Percentiles rank a stretch among this genome's conserved stretches.
Conservation (phyloP, 2,329 filamentous ascomycete species). For the Ophiostoma sp. region DNA sequence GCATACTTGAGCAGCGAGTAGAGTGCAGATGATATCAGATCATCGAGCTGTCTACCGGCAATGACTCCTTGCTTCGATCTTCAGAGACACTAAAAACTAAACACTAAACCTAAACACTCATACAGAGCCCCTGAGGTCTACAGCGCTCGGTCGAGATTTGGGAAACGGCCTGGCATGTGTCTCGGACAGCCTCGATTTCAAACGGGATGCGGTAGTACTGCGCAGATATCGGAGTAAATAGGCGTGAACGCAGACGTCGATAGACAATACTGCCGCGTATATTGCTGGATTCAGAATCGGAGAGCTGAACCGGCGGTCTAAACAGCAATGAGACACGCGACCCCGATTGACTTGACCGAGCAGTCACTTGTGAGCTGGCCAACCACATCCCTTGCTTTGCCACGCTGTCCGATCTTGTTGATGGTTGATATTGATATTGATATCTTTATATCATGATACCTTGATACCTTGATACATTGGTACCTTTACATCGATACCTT, state of each 20-base stretch:
- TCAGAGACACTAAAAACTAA: neutral
- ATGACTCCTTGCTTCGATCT: too few species aligned
- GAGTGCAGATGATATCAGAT: too few species aligned
- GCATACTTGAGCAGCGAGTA: too few species aligned
- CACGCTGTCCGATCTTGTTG: neutral
- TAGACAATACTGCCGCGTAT: too few species aligned
- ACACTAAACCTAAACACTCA: neutral
- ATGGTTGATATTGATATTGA: too few species aligned
- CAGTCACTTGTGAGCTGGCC: neutral
- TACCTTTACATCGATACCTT: too few species aligned
- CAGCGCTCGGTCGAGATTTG: slow-evolving; percentile 9
- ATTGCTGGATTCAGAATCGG: neutral
- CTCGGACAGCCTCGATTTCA: neutral
- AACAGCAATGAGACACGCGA: slow-evolving; percentile 7
- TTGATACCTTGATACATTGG: too few species aligned
- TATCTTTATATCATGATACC: too few species aligned
- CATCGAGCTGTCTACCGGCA: too few species aligned
- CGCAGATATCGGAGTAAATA: too few species aligned
- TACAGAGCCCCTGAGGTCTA: neutral
- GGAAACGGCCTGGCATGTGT: slow-evolving; percentile 8
- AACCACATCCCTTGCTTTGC: neutral
- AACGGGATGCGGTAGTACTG: neutral
- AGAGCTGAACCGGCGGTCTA: neutral
- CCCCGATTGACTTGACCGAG: neutral
- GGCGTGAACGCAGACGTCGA: too few species aligned